These are phyloP conservation scores for Eleusine indica DNA, from an alignment of 176 grass and related monocot genomes.

Conservation along the genomic window DNA sequence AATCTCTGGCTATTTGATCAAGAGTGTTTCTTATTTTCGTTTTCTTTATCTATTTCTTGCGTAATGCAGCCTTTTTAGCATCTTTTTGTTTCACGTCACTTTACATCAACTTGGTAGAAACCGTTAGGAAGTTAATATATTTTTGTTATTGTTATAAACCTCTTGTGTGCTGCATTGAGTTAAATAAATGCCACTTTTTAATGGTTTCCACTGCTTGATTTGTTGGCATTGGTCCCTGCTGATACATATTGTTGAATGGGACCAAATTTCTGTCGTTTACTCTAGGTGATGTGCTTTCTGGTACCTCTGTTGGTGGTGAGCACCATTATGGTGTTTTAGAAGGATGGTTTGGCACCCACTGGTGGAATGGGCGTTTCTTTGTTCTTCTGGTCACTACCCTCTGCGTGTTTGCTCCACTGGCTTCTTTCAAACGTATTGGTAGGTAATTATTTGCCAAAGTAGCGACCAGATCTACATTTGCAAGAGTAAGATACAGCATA, in stretches of 20 bases:
- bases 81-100: no score
- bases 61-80: no score
- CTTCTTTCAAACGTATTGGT: slow-evolving; percentile 89
- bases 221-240: neutral
- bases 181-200: slow-evolving; percentile 8
- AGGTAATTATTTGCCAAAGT: slow-evolving; percentile 4
- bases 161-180: no score
- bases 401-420: slow-evolving; percentile 68
- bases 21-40: no score
- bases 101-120: no score
- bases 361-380: slow-evolving; percentile 91
- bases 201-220: neutral
- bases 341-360: slow-evolving; percentile 90
- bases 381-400: slow-evolving; percentile 69
- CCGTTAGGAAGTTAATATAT: no score
- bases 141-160: no score
- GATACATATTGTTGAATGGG: slow-evolving; percentile 4
- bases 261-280: neutral
- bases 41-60: no score
- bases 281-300: slow-evolving; percentile 89
- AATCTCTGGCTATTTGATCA: no score
- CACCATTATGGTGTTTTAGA: slow-evolving; percentile 89
- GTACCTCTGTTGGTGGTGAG: slow-evolving; percentile 64
- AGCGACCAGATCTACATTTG: neutral
- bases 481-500: neutral